Evolutionary conservation across 2,329 filamentous ascomycete genomes (phyloP).

Genomic region (Malbranchea cinnamomea): DNA sequence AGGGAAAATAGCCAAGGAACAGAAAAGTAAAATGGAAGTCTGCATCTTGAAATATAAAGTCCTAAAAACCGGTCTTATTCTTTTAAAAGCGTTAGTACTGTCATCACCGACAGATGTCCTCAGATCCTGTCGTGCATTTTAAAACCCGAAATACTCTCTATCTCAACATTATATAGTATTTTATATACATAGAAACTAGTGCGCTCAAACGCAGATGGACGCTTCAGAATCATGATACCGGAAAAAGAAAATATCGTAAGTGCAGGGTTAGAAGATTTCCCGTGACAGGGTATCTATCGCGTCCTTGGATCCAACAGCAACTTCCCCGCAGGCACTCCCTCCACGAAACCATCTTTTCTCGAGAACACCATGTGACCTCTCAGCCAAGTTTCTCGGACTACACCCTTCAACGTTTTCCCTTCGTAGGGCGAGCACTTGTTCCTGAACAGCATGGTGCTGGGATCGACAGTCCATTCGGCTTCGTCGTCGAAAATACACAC

Average conservation of each 20-base stretch:
- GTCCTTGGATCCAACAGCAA: slow-evolving; percentile 10
- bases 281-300: slow-evolving; percentile 10
- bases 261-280: slow-evolving; percentile 3
- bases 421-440: slow-evolving; percentile 90
- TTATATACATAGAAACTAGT: background rate
- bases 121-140: no score
- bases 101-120: no score
- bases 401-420: slow-evolving; percentile 59
- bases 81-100: no score
- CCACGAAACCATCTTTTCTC: slow-evolving; percentile 36
- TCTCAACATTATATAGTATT: slow-evolving; percentile 4
- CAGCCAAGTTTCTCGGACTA: slow-evolving; percentile 75
- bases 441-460: slow-evolving; percentile 79
- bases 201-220: background rate
- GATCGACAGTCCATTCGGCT: slow-evolving; percentile 58
- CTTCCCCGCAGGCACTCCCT: slow-evolving; percentile 27
- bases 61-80: no score
- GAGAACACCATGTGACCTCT: slow-evolving; percentile 62
- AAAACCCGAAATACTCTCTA: no score
- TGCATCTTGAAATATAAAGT: no score
- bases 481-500: slow-evolving; percentile 82
- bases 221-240: background rate
- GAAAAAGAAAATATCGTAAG: background rate
- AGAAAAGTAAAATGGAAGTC: slow-evolving; percentile 5
- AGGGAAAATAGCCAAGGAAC: slow-evolving; percentile 7